Percentiles rank a stretch among this genome's conserved stretches.
Conservation (phyloP, 129 eudicot genomes). For the Glebionis coronaria region DNA sequence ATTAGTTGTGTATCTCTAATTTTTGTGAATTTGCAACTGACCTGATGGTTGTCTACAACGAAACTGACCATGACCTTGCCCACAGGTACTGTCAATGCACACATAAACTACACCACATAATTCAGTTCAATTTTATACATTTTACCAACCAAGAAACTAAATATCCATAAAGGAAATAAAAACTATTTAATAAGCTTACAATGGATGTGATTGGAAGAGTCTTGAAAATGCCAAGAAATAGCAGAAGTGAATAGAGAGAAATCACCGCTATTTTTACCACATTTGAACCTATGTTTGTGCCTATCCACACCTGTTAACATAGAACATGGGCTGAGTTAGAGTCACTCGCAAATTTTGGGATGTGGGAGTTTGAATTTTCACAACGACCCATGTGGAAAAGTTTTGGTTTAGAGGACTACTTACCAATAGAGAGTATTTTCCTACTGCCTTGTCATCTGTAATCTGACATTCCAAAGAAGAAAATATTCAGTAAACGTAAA, state of each 20-base stretch:
- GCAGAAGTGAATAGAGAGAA: slow-evolving; percentile 49
- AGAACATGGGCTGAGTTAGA: slow-evolving; percentile 2
- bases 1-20: too few relatives aligned
- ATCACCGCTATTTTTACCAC: slow-evolving; percentile 60
- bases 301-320: slow-evolving; percentile 59
- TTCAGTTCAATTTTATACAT: slow-evolving; percentile 16
- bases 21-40: slow-evolving; percentile 31
- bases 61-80: slow-evolving; percentile 58
- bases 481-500: too few relatives aligned
- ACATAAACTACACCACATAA: slow-evolving; percentile 50
- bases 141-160: background rate
- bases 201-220: slow-evolving; percentile 62
- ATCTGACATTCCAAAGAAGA: too few relatives aligned
- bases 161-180: slow-evolving; percentile 7
- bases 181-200: slow-evolving; percentile 40
- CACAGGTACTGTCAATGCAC: slow-evolving; percentile 67
- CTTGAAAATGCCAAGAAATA: slow-evolving; percentile 42
- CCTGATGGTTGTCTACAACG: slow-evolving; percentile 67
- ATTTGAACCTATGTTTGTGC: slow-evolving; percentile 59
- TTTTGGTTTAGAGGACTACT: slow-evolving; percentile 27
- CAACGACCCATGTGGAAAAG: background rate
- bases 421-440: slow-evolving; percentile 86
- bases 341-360: background rate
- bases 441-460: slow-evolving; percentile 65
- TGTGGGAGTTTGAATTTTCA: slow-evolving; percentile 10